phyloP scores from a whole-genome alignment of 257 asterid species.

The Paraleonurus japonicus region DNA sequence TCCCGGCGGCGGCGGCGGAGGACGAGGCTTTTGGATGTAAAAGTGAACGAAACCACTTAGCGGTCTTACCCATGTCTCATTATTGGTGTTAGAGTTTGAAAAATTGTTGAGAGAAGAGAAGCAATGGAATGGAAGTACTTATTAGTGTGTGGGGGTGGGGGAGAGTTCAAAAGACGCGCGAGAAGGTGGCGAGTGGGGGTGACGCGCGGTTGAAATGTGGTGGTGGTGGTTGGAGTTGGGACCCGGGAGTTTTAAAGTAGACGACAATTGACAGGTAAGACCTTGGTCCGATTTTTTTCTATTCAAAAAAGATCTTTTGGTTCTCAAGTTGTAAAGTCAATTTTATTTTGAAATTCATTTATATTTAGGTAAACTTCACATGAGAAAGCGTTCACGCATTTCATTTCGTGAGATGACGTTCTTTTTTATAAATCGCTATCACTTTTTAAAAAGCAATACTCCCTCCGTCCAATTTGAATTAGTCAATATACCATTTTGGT shows the following conservation, averaged over 20 bases:
- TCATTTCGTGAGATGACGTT: too few relatives aligned
- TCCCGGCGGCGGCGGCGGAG: conserved; percentile 12
- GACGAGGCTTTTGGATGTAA: conserved; percentile 45
- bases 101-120: conserved; percentile 16
- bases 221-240: conserved; percentile 46
- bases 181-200: conserved; percentile 27
- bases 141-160: conserved; percentile 11
- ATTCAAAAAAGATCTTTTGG: not conserved
- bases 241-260: conserved; percentile 37
- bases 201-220: conserved; percentile 36
- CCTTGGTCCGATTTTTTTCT: not conserved
- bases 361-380: too few relatives aligned
- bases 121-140: conserved; percentile 10
- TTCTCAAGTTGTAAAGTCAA: too few relatives aligned
- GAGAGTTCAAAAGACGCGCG: conserved; percentile 28
- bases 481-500: too few relatives aligned
- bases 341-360: too few relatives aligned
- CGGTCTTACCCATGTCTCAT: conserved; percentile 73
- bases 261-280: conserved; percentile 58
- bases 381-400: too few relatives aligned
- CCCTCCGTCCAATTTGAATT: too few relatives aligned
- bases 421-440: too few relatives aligned
- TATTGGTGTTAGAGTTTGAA: conserved; percentile 9
- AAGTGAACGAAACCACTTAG: conserved; percentile 64
- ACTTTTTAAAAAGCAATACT: too few relatives aligned